Evolutionary conservation across 352 stramenopile species (phyloP).

Genomic region (Phytophthora citricola): DNA sequence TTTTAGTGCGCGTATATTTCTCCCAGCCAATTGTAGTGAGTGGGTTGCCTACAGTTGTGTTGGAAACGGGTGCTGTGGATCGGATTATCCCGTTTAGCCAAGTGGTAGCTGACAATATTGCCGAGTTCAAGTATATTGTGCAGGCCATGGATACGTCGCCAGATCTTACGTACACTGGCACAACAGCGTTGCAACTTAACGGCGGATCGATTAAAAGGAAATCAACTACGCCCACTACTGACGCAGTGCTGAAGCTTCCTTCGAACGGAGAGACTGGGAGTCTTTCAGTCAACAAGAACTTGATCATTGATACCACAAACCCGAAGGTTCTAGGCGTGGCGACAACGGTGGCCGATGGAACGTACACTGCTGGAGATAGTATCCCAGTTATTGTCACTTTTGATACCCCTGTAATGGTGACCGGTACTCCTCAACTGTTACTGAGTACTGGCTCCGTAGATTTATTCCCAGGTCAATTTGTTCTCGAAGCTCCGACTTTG

Average conservation of each 20-base stretch:
- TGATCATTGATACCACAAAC: conserved; percentile 72
- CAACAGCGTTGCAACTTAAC: conserved; percentile 60
- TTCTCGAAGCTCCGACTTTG: conserved; percentile 45
- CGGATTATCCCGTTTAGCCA: conserved; percentile 64
- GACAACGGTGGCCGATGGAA: conserved; percentile 33
- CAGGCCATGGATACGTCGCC: conserved; percentile 72
- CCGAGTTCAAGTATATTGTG: conserved; percentile 79
- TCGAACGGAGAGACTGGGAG: conserved; percentile 62
- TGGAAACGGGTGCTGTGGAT: conserved; percentile 71
- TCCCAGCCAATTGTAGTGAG: conserved; percentile 65
- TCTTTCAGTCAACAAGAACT: conserved; percentile 73
- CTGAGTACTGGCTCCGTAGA: conserved; percentile 60
- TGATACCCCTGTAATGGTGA: conserved; percentile 65
- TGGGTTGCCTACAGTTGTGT: conserved; percentile 62
- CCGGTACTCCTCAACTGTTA: conserved; percentile 49
- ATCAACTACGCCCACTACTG: conserved; percentile 57
- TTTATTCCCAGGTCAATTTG: conserved; percentile 59
- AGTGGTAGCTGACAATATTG: conserved; percentile 52
- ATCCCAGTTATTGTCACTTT: conserved; percentile 68
- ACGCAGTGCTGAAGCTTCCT: conserved; percentile 58
- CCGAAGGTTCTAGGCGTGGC: conserved; percentile 56
- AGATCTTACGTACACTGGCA: conserved; percentile 67
- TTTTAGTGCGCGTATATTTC: conserved; percentile 80
- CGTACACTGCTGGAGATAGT: conserved; percentile 70
- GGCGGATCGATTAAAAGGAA: conserved; percentile 61